Percentiles rank a stretch among this genome's conserved stretches.
Conservation (phyloP, 208 protist species). For the Trichomonas gallinae region DNA sequence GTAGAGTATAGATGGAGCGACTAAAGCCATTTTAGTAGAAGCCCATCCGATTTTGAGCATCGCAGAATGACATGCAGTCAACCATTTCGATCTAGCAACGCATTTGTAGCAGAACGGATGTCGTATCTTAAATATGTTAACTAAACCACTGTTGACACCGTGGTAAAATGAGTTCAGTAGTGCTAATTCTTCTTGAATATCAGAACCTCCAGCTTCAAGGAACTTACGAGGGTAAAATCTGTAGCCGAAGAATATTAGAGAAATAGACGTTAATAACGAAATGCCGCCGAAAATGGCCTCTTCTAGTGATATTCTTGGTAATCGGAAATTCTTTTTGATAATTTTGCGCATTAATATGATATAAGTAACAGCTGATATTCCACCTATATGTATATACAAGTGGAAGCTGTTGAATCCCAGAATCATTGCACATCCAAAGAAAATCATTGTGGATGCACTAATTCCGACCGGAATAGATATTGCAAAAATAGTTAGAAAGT, state of each 20-base stretch:
- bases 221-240: neutral
- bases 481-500: neutral
- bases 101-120: constrained; percentile 7
- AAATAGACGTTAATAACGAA: neutral
- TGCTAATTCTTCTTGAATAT: neutral
- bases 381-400: neutral
- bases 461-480: neutral
- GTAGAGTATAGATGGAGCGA: neutral
- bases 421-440: neutral
- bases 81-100: neutral
- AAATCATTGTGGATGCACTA: neutral
- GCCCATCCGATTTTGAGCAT: neutral
- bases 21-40: neutral
- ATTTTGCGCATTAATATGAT: too few species aligned
- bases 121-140: neutral
- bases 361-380: neutral
- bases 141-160: neutral
- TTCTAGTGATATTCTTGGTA: neutral
- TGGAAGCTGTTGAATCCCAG: neutral
- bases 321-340: neutral
- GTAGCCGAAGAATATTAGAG: neutral
- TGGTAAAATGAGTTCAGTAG: neutral
- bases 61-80: neutral
- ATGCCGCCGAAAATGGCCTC: neutral
- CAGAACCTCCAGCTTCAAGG: neutral